phyloP scores from a whole-genome alignment of 768 basidiomycete species.

The Mycena olivaceomarginata region DNA sequence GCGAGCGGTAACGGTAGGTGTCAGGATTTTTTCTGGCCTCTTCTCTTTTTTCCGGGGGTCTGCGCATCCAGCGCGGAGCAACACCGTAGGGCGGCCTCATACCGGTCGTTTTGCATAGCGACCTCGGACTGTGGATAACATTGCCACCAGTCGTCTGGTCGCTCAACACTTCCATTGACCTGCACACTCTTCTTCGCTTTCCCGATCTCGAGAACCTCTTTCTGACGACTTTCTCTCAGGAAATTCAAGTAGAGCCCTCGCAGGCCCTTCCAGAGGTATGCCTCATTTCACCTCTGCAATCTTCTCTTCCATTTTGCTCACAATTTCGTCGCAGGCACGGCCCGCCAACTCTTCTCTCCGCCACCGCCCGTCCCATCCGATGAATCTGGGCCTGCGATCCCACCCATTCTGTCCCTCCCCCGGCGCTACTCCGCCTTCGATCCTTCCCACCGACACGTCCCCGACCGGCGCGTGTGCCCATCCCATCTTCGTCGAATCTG shows the following conservation, averaged over 20 bases:
- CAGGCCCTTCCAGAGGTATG: constrained; percentile 2
- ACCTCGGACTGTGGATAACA: too few relatives aligned
- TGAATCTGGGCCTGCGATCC: constrained; percentile 56
- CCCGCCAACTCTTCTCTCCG: constrained; percentile 64
- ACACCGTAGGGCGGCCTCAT: too few relatives aligned
- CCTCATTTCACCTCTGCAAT: neutral
- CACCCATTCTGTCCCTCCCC: constrained; percentile 74
- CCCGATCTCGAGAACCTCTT: neutral
- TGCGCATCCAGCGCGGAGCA: neutral
- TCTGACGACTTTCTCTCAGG: neutral
- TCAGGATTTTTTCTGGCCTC: neutral
- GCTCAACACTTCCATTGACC: neutral
- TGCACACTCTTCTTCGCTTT: neutral
- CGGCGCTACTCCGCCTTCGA: constrained; percentile 54
- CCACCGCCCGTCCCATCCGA: constrained; percentile 60
- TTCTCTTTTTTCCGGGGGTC: neutral
- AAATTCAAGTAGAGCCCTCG: neutral
- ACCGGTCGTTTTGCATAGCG: too few relatives aligned
- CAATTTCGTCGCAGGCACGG: constrained; percentile 22
- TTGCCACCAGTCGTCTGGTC: too few relatives aligned
- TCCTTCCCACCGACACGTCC: constrained; percentile 59
- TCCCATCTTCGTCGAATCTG: constrained; percentile 68
- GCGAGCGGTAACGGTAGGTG: constrained; percentile 70
- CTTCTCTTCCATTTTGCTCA: neutral
- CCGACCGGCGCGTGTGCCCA: constrained; percentile 55